Percentiles rank a stretch among this genome's conserved stretches.
phyloP scores from a whole-genome alignment of 1,284 basidiomycete genomes.

The Ustilago bromivora region DNA sequence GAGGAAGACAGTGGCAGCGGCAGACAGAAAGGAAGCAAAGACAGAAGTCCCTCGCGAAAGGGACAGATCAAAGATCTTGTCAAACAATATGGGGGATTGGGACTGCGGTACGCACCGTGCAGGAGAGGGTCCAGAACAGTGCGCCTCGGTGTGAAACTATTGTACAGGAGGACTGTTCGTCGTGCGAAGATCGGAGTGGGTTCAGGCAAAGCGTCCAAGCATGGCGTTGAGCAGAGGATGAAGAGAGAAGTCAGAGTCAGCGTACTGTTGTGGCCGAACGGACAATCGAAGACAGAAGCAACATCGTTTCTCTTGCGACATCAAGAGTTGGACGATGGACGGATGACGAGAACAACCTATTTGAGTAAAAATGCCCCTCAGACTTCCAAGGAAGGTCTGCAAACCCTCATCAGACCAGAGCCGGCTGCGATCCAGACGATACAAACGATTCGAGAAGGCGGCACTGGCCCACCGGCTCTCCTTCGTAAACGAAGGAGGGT shows the following conservation, averaged over 20 bases:
- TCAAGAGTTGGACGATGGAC: constrained; percentile 16
- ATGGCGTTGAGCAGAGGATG: constrained; percentile 6
- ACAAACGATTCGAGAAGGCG: constrained; percentile 62
- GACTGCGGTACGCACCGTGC: constrained; percentile 56
- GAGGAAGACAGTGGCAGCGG: neutral
- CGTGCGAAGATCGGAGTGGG: constrained; percentile 22
- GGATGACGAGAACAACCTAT: neutral
- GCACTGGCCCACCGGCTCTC: constrained; percentile 67
- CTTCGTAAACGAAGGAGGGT: constrained; percentile 63
- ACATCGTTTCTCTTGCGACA: neutral
- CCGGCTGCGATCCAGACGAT: constrained; percentile 69
- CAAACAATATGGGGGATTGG: constrained; percentile 29
- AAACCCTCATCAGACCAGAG: constrained; percentile 69
- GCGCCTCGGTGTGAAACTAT: constrained; percentile 53
- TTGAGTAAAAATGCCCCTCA: constrained; percentile 51
- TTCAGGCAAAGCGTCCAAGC: constrained; percentile 7
- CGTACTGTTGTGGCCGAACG: neutral
- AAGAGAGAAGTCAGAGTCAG: constrained; percentile 21
- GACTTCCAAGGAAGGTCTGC: constrained; percentile 71
- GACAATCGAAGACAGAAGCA: too few relatives aligned
- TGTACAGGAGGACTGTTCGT: constrained; percentile 45
- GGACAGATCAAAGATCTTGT: constrained; percentile 31
- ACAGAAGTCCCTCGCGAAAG: constrained; percentile 6
- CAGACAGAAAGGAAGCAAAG: constrained; percentile 18
- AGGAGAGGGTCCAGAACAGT: constrained; percentile 51